A percentile compares a stretch with the other conserved stretches of the same genome.
Conservation (phyloP, 305 asterid genomes). For the Plantago lanceolata region DNA sequence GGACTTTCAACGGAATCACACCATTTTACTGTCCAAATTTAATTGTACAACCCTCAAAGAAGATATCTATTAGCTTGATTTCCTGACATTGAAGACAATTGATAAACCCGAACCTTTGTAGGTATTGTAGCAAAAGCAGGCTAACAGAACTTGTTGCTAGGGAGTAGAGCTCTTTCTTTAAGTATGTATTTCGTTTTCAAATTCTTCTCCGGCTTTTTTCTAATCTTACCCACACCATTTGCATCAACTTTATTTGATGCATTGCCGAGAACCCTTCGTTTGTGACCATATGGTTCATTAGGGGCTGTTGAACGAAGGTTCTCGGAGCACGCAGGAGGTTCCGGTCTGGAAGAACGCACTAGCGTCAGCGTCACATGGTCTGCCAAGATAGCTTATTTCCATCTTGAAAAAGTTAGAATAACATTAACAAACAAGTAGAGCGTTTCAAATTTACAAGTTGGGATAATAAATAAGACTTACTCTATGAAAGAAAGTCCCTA, state of each 20-base stretch:
- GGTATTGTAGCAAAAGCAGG: conserved; percentile 22
- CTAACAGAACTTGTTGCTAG: conserved; percentile 35
- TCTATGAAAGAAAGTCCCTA: conserved; percentile 67
- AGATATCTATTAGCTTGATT: conserved; percentile 23
- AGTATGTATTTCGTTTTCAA: conserved; percentile 51
- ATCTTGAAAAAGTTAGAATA: conserved; percentile 44
- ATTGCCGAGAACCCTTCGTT: conserved; percentile 21
- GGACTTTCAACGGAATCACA: too few relatives aligned
- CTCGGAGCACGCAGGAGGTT: conserved; percentile 31
- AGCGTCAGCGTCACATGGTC: conserved; percentile 59
- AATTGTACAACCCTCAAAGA: too few relatives aligned
- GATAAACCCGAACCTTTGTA: conserved; percentile 57
- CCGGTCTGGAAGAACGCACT: conserved; percentile 43
- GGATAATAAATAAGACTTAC: conserved; percentile 32
- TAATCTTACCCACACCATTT: conserved; percentile 31
- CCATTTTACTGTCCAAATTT: too few relatives aligned
- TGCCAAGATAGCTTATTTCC: conserved; percentile 68
- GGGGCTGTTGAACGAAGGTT: conserved; percentile 21
- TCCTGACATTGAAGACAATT: conserved; percentile 44
- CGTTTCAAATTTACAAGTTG: not conserved
- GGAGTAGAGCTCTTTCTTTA: conserved; percentile 41
- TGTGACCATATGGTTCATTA: conserved; percentile 29
- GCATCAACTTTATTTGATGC: conserved; percentile 31
- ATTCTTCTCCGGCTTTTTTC: conserved; percentile 42
- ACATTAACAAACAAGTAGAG: conserved; percentile 3